Evolutionary conservation across 192 early-diverging fungal genomes (phyloP), one percentile per base, ranked within the genome.

Genomic region (Entophlyctis helioformis): DNA sequence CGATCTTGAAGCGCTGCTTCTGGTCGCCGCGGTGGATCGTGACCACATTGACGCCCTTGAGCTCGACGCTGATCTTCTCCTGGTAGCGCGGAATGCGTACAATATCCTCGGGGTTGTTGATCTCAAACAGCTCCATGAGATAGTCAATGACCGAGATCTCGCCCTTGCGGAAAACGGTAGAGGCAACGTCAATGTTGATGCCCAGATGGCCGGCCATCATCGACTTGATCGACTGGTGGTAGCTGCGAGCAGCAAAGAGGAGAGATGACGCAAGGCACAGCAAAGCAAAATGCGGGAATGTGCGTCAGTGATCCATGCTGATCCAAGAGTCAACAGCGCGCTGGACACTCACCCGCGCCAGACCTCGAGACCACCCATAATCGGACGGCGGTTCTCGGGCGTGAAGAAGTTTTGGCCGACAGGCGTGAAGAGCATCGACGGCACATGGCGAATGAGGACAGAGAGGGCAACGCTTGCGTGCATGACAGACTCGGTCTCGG

Each of bases 111-210:
- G 40, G 42, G 27, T 54, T 43, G 15, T 69, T 64, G 49, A 60
- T 39, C 25, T 52, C 46, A 1, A 90, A 39, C 13, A 80, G 49
- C 23, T 72, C 63, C 23, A 53, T 50, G 0, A 76, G 60, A n/a
- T 80, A 54, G 2, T 84, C 73, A 1, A 82, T 40, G 11, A 93
- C 54, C 21, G 36, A 12, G 26, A 65, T 49, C 1, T 39, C 51
- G 20, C 56, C 60, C 19, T 54, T 27, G 34, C 55, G 45, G 48
- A 67, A 67, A 1, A 53, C 52, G 2, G 65, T 64, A 19, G 65
- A 44, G 16, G 53, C 54, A 25, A 67, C 48, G 36, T 67, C 61
- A 34, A 67, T 38, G 39, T 67, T 67, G 31, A 67, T 46, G 26
- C 56, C 53, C 1, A 67, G 44, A 42, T 60, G 60, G 59, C 82